Evolutionary conservation across 2,329 filamentous ascomycete species (phyloP).

Genomic region (Penicillium decumbens): DNA sequence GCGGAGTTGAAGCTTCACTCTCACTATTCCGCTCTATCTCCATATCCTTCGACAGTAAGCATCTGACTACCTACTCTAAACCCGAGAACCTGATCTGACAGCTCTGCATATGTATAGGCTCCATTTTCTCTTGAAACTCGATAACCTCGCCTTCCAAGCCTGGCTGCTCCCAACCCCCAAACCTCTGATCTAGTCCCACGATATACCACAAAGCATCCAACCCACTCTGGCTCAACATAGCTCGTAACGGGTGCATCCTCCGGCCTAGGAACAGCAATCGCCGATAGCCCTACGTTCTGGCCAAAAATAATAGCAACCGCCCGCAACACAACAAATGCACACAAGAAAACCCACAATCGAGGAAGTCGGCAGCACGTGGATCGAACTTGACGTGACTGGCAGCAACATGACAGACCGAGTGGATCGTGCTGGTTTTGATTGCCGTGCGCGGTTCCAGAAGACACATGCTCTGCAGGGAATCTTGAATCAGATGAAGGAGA

Average conservation of each 20-base stretch:
- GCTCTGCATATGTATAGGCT: background rate
- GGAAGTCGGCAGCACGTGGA: conserved; percentile 13
- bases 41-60: background rate
- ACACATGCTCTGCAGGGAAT: conserved; percentile 19
- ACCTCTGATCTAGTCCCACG: background rate
- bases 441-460: conserved; percentile 14
- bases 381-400: too few relatives aligned
- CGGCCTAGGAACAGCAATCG: conserved; percentile 20
- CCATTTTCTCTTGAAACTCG: too few relatives aligned
- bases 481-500: conserved; percentile 14
- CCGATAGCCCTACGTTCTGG: conserved; percentile 19
- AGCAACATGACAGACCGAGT: too few relatives aligned
- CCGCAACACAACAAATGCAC: conserved; percentile 21
- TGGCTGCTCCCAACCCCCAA: too few relatives aligned
- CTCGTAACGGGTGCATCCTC: conserved; percentile 22
- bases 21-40: background rate
- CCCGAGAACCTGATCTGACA: background rate
- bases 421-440: conserved; percentile 24
- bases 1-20: background rate
- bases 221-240: background rate
- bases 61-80: background rate
- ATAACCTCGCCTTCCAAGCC: too few relatives aligned
- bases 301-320: conserved; percentile 25
- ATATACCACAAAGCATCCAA: background rate
- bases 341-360: conserved; percentile 15